Conservation (phyloP, 2,329 filamentous ascomycete species). For the Aphanocladium album region DNA sequence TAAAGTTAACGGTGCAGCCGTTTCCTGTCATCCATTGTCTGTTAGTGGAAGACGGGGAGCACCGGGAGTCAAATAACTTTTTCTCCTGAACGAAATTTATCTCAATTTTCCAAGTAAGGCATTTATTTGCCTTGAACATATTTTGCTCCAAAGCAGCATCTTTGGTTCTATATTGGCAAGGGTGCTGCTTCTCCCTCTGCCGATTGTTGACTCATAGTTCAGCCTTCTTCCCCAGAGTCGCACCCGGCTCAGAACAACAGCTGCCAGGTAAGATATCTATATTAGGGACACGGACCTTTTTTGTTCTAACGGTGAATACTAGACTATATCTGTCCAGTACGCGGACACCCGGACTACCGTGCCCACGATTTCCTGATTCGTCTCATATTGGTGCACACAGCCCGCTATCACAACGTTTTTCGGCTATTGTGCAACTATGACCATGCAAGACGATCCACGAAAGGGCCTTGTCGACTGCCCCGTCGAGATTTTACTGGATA, state of each 20-base stretch:
- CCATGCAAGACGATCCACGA: too few species aligned
- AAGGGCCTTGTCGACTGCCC: slow-evolving; percentile 31
- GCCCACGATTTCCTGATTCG: background rate
- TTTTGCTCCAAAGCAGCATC: background rate
- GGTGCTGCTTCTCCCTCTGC: background rate
- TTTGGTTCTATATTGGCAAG: background rate
- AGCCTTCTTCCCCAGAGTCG: background rate
- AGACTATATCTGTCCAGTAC: background rate
- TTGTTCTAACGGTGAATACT: background rate
- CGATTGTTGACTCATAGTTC: slow-evolving; percentile 1
- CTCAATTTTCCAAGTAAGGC: background rate
- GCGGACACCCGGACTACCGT: background rate
- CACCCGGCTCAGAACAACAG: background rate
- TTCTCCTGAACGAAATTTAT: background rate
- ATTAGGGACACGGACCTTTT: background rate
- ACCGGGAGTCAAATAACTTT: background rate
- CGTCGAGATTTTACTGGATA: slow-evolving; percentile 43
- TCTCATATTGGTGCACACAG: background rate
- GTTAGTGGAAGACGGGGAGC: slow-evolving; percentile 19
- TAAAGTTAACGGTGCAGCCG: slow-evolving; percentile 27
- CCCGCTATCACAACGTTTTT: background rate
- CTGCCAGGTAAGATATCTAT: background rate
- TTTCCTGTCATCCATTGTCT: slow-evolving; percentile 21
- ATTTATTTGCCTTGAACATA: background rate
- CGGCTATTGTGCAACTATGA: background rate